Base-by-base conservation (phyloP, 2,329 filamentous ascomycete species). In the Beauveria brongniartii region DNA sequence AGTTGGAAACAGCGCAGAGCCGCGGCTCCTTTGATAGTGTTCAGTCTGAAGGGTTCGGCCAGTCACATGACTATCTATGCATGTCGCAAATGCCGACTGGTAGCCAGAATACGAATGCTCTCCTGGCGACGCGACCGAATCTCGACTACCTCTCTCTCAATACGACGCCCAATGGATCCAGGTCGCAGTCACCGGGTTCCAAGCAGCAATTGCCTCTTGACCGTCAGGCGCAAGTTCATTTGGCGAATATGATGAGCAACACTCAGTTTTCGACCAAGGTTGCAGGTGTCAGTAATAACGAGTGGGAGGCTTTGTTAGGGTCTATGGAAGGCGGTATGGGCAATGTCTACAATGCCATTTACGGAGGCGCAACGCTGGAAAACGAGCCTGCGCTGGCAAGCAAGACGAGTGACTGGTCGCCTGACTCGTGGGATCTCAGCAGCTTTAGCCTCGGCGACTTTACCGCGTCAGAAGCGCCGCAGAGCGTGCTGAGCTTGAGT, bases 281-380 rank as follows among this genome's bases (percentile, higher is more conserved):
- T 44, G 65, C 68, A 64, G 75, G 74, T 18, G 80, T 87, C 14
- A 85, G 85, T 1, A 76, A 86, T 9, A 79, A 85, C 0, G 90
- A 94, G 67, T 96, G 91, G 92, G 91, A 96, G 71, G 85, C 87
- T 1, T 80, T 96, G 0, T 80, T 96, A 2, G 87, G 88, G 4
- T 88, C 87, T 24, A 85, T 96, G 71, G 91, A 96, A 67, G 86
- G 86, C 41, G 90, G 90, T 0, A 82, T 88, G 65, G 84, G 87
- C 59, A 95, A 93, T 69, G 88, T 95, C n/a, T 94, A 91, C 72
- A 88, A 91, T 69, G 87, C 87, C 46, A 91, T 91, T 60, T 92
- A 92, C 66, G 89, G 89, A 43, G 88, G 88, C 0, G 80, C 82
- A 10, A 79, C 58, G 22, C 73, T 77, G 63, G 75, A 74, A 4